Conservation (phyloP, 2,329 filamentous ascomycete species). For the Myriosclerotinia duriaeana region DNA sequence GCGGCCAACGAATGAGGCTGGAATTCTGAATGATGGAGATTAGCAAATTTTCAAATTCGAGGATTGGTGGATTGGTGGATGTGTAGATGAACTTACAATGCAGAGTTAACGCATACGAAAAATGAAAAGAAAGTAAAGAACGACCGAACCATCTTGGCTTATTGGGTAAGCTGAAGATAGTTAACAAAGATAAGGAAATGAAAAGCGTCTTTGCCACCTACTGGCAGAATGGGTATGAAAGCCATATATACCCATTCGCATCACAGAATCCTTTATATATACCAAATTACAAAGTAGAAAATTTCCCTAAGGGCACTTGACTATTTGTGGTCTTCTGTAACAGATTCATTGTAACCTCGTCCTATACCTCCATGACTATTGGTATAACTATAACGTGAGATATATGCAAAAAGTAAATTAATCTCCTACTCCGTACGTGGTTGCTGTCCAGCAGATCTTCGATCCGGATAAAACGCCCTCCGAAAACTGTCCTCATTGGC, state of each 20-base stretch:
- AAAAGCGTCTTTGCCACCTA: not conserved
- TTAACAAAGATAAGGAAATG: not conserved
- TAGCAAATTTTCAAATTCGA: not conserved
- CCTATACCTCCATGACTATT: too few species aligned
- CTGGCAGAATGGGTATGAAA: too few species aligned
- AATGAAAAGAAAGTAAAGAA: not conserved
- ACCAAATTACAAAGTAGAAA: not conserved
- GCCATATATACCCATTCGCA: not conserved
- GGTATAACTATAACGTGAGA: not conserved
- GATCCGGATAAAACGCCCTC: not conserved
- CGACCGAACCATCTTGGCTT: conserved; percentile 8
- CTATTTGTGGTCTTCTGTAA: not conserved
- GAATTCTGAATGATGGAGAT: not conserved
- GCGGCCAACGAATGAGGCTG: not conserved
- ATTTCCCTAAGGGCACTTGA: not conserved
- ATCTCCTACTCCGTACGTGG: not conserved
- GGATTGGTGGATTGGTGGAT: accelerated
- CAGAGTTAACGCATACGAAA: not conserved
- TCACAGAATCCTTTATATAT: not conserved
- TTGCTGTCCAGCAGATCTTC: conserved; percentile 2
- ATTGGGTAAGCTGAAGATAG: not conserved
- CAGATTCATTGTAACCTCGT: not conserved
- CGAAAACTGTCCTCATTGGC: not conserved
- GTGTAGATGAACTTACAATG: not conserved
- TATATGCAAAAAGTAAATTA: not conserved